Conservation (phyloP, 176 grass and related monocot species). For the Oryza glaberrima region DNA sequence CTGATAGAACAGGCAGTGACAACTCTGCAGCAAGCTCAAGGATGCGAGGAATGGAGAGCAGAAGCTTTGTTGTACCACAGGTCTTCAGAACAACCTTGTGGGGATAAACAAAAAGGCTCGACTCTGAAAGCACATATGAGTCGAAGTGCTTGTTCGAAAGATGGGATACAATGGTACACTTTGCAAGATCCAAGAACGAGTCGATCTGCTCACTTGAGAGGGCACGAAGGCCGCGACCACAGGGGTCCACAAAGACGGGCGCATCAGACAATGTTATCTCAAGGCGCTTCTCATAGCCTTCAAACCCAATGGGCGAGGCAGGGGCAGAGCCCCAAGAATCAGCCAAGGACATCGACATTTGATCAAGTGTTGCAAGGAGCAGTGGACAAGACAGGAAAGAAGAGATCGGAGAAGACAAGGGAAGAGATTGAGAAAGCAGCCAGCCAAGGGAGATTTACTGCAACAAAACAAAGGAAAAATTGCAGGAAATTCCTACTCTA, state of each 20-base stretch:
- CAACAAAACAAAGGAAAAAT: constrained; percentile 34
- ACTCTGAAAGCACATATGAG: constrained; percentile 89
- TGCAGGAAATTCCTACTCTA: constrained; percentile 62
- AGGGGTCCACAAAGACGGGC: constrained; percentile 71
- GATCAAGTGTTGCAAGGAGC: constrained; percentile 42
- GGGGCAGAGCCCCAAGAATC: constrained; percentile 47
- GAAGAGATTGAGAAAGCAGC: constrained; percentile 59
- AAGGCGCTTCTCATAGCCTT: constrained; percentile 93
- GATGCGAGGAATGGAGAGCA: constrained; percentile 78
- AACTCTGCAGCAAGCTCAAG: constrained; percentile 71
- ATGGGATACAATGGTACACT: constrained; percentile 83
- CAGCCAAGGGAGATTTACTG: constrained; percentile 56
- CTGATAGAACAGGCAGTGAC: constrained; percentile 67
- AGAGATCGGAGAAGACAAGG: constrained; percentile 27
- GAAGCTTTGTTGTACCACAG: constrained; percentile 85
- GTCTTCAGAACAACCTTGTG: constrained; percentile 92
- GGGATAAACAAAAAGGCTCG: constrained; percentile 82
- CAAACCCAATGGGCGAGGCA: constrained; percentile 83
- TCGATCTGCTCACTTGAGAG: constrained; percentile 71
- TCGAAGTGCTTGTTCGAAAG: constrained; percentile 80
- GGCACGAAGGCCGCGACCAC: constrained; percentile 59
- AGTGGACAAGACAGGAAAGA: constrained; percentile 21
- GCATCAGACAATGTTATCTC: constrained; percentile 82
- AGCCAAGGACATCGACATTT: constrained; percentile 49
- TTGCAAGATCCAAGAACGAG: constrained; percentile 78